Conservation (phyloP, 345 rosid species). For the Tarenaya hassleriana region DNA sequence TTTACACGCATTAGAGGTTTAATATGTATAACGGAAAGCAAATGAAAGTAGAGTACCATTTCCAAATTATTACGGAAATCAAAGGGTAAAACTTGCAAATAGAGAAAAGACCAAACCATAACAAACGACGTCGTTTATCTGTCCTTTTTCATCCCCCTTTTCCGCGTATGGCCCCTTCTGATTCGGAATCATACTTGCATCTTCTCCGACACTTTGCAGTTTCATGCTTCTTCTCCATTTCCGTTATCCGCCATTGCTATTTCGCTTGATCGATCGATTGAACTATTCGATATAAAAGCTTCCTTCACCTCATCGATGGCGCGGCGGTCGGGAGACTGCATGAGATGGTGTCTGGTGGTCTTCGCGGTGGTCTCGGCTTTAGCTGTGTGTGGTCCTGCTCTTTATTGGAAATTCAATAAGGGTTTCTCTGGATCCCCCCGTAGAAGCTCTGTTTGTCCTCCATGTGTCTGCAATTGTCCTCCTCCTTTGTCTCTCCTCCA, state of each 20-base stretch:
- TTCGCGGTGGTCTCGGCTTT: constrained; percentile 89
- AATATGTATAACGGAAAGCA: no score
- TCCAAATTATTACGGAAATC: neutral
- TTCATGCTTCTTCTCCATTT: neutral
- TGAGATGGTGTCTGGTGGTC: constrained; percentile 70
- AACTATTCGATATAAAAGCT: neutral
- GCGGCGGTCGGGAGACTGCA: constrained; percentile 67
- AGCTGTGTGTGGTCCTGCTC: constrained; percentile 88
- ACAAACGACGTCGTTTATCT: constrained; percentile 17
- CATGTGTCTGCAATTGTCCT: constrained; percentile 85
- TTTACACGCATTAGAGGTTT: no score
- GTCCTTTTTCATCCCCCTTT: neutral
- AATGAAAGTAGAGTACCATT: constrained; percentile 10
- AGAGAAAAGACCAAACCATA: constrained; percentile 16
- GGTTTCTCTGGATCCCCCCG: constrained; percentile 41
- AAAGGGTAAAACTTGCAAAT: neutral
- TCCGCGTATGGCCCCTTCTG: constrained; percentile 23
- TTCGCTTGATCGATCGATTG: constrained; percentile 1
- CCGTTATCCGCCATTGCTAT: constrained; percentile 20
- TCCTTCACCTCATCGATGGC: constrained; percentile 38
- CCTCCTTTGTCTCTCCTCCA: constrained; percentile 88
- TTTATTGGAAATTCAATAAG: constrained; percentile 86
- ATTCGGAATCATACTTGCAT: neutral
- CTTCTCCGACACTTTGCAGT: constrained; percentile 4
- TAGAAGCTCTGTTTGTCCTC: constrained; percentile 52